Evolutionary conservation across 371 early-diverging fungal genomes (phyloP).

Genomic region (Actinomucor elegans): DNA sequence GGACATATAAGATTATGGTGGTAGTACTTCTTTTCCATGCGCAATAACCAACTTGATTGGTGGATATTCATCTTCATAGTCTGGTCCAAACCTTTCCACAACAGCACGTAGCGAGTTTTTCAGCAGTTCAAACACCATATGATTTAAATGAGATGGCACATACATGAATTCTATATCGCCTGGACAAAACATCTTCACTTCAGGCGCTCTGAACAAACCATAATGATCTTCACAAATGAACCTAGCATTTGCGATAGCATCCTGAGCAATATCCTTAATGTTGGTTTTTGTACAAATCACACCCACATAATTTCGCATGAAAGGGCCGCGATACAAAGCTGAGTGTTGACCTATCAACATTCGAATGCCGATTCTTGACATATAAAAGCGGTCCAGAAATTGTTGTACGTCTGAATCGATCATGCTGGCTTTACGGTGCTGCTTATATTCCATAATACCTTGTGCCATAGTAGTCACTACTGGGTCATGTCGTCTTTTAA

Average conservation of each 20-base stretch:
- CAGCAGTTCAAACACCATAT: constrained; percentile 97
- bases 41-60: constrained; percentile 92
- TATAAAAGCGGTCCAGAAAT: constrained; percentile 96
- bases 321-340: constrained; percentile 65
- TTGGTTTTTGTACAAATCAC: constrained; percentile 93
- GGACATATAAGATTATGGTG: no score
- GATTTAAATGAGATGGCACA: constrained; percentile 93
- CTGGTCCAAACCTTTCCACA: constrained; percentile 88
- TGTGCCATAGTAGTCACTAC: constrained; percentile 93
- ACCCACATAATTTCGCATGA: constrained; percentile 82
- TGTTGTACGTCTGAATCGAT: constrained; percentile 86
- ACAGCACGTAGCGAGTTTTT: constrained; percentile 96
- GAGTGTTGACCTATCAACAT: constrained; percentile 91
- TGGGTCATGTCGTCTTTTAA: constrained; percentile 93
- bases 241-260: constrained; percentile 91
- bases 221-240: constrained; percentile 93
- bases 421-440: constrained; percentile 49
- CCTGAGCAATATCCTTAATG: constrained; percentile 74
- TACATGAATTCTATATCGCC: constrained; percentile 94
- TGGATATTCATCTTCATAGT: constrained; percentile 84
- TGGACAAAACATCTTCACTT: constrained; percentile 79
- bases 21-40: constrained; percentile 95
- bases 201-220: constrained; percentile 81
- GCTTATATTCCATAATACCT: constrained; percentile 92
- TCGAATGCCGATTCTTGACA: constrained; percentile 97